These are phyloP conservation scores for Phytopythium mirpurense DNA, from an alignment of 352 stramenopile genomes.

Conservation along the genomic window DNA sequence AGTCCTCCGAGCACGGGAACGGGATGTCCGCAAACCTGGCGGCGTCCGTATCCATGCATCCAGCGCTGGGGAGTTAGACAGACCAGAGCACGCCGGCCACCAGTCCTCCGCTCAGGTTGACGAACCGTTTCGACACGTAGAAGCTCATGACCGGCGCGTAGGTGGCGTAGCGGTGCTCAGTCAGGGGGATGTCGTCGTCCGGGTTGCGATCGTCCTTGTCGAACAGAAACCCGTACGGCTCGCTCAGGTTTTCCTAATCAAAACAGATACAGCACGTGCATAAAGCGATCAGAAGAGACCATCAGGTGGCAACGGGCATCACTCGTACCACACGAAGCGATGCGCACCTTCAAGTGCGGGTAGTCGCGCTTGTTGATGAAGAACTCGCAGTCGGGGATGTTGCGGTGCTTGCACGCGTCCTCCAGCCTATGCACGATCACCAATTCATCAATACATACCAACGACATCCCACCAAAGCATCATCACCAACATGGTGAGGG, in stretches of 20 bases:
- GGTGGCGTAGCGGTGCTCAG: constrained; percentile 83
- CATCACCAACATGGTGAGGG: too few species aligned
- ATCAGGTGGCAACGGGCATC: constrained; percentile 4
- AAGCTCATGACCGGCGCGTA: constrained; percentile 98
- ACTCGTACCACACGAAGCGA: too few species aligned
- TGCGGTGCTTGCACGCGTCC: constrained; percentile 91
- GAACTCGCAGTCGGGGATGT: constrained; percentile 98
- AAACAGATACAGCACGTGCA: neutral
- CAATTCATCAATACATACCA: too few species aligned
- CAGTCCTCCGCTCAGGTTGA: neutral
- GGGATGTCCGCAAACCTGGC: constrained; percentile 95
- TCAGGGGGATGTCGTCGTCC: constrained; percentile 91
- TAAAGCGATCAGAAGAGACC: too few species aligned
- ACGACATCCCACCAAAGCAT: too few species aligned
- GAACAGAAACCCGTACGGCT: constrained; percentile 99
- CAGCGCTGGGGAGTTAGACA: too few species aligned
- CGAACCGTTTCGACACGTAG: constrained; percentile 86
- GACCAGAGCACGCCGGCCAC: too few species aligned
- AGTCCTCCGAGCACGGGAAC: constrained; percentile 96
- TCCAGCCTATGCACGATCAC: constrained; percentile 62
- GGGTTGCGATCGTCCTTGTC: constrained; percentile 95
- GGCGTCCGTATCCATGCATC: too few species aligned
- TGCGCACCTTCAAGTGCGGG: constrained; percentile 97
- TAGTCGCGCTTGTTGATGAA: constrained; percentile 99
- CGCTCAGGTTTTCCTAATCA: constrained; percentile 87